Base-by-base conservation (phyloP, 768 basidiomycete genomes). In the Serendipita indica region DNA sequence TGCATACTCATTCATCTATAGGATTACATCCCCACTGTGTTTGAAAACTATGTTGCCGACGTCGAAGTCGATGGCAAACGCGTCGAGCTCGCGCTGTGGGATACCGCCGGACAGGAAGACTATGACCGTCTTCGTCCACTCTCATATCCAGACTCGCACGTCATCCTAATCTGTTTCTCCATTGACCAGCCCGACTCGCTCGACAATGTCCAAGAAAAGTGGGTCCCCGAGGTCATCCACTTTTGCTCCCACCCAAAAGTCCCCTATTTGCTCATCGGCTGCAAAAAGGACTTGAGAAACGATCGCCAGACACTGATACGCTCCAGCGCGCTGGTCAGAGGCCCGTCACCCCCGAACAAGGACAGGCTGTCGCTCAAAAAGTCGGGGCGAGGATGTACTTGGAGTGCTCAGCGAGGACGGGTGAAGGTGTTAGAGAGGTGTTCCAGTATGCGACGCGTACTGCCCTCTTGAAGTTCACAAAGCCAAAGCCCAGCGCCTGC, bases 261-360 rank as follows among this genome's bases (percentile, higher is more conserved):
- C 12, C 64, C 64, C 27, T 60, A 62, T 49, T 49, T 65, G 39
- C 63, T 65, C 16, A 60, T 65, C 25, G 64, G 63, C 14, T 65
- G 64, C 62, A 65, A 65, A 57, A 64, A 62, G 61, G 64, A 64
- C 39, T 58, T 64, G 20, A 58, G 63, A 46, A 49, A 60, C n/a
- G 60, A 64, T 57, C 63, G 57, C 12, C 45, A 56, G 20, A 64
- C 28, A 63, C 63, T 16, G 62, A 64, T 34, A 58, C 61, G 56
- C 58, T 64, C 25, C 45, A 58, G 33, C 61, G 61, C 56, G 59
- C 58, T 18, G 58, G 58, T 34, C 63, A 64, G 58, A 54, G 62
- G 43, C 63, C 63, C 28, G 62, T 62, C 18, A 39, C 60, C n/a
- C 54, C 45, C 34, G 60, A 60, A 30, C 61, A 64, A 58, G 63